These are phyloP conservation scores for Phytophthora pinifolia DNA, from an alignment of 352 stramenopile genomes.

Conservation along the genomic window DNA sequence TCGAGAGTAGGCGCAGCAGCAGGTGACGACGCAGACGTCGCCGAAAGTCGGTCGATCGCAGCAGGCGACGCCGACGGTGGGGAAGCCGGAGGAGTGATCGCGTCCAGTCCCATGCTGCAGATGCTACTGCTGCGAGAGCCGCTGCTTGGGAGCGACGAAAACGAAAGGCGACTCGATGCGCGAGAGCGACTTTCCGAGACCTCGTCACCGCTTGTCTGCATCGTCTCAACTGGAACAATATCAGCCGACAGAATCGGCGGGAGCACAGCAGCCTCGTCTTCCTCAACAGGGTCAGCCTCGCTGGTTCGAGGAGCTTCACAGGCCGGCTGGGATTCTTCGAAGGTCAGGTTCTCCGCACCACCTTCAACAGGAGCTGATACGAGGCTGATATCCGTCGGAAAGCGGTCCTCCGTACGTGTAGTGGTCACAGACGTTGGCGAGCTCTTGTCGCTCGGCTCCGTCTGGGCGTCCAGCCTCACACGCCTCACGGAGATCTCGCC, in stretches of 20 bases:
- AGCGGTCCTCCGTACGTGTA: conserved; percentile 18
- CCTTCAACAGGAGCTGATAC: conserved; percentile 17
- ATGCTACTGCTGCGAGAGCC: conserved; percentile 23
- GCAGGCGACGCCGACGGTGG: conserved; percentile 15
- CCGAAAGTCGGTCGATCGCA: conserved; percentile 15
- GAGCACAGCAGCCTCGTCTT: conserved; percentile 1
- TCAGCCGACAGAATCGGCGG: conserved; percentile 10
- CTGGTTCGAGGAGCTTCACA: conserved; percentile 5
- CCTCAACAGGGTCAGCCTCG: background rate
- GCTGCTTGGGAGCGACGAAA: conserved; percentile 23
- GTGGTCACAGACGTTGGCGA: conserved; percentile 7
- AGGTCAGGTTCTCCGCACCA: conserved; percentile 16
- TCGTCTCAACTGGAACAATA: background rate
- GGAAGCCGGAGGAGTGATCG: conserved; percentile 21
- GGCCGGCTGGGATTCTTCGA: conserved; percentile 11
- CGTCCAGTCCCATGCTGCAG: conserved; percentile 27
- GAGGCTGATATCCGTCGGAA: conserved; percentile 18
- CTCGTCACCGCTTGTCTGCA: conserved; percentile 28
- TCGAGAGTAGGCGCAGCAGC: conserved; percentile 9
- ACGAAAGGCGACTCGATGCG: conserved; percentile 22
- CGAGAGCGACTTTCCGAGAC: conserved; percentile 24
- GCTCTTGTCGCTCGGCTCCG: conserved; percentile 8
- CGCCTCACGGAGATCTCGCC: background rate
- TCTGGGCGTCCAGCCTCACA: conserved; percentile 13
- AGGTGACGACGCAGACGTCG: conserved; percentile 22